These are phyloP conservation scores for Kodamaea ohmeri DNA, from an alignment of 1,139 yeast genomes.

Conservation along the genomic window DNA sequence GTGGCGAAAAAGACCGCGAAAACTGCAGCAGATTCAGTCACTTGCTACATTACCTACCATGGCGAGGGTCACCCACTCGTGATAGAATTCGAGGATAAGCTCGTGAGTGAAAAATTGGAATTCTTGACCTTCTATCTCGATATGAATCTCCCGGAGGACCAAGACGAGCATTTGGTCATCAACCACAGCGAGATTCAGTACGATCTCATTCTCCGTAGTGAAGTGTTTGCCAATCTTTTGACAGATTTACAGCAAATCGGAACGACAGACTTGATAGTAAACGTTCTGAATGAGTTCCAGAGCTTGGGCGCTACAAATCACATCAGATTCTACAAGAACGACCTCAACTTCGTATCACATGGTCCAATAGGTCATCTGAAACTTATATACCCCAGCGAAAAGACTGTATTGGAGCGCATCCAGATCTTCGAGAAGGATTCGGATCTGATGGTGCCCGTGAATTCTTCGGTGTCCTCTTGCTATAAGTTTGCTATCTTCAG, in stretches of 20 bases:
- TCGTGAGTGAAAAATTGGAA: constrained; percentile 69
- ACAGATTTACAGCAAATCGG: constrained; percentile 66
- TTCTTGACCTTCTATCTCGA: constrained; percentile 57
- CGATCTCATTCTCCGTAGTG: constrained; percentile 68
- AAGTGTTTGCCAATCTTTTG: constrained; percentile 59
- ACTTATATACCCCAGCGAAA: constrained; percentile 63
- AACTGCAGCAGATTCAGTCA: constrained; percentile 17
- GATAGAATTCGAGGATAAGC: constrained; percentile 67
- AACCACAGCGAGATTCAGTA: constrained; percentile 51
- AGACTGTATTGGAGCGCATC: constrained; percentile 54
- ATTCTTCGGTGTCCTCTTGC: constrained; percentile 33
- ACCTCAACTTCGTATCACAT: constrained; percentile 55
- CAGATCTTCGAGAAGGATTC: constrained; percentile 20
- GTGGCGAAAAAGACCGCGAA: constrained; percentile 10
- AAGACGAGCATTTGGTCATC: constrained; percentile 26
- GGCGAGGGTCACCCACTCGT: constrained; percentile 67
- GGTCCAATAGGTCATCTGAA: constrained; percentile 72
- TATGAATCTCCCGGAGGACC: constrained; percentile 25
- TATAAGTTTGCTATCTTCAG: constrained; percentile 54
- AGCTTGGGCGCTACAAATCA: constrained; percentile 14
- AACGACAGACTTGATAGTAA: constrained; percentile 58
- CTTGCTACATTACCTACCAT: constrained; percentile 38
- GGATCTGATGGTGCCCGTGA: constrained; percentile 20
- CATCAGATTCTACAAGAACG: constrained; percentile 23
- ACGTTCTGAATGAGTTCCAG: constrained; percentile 26